These are phyloP conservation scores for Dictyostelium discoideum DNA, from an alignment of 78 protist species.

Conservation along the genomic window DNA sequence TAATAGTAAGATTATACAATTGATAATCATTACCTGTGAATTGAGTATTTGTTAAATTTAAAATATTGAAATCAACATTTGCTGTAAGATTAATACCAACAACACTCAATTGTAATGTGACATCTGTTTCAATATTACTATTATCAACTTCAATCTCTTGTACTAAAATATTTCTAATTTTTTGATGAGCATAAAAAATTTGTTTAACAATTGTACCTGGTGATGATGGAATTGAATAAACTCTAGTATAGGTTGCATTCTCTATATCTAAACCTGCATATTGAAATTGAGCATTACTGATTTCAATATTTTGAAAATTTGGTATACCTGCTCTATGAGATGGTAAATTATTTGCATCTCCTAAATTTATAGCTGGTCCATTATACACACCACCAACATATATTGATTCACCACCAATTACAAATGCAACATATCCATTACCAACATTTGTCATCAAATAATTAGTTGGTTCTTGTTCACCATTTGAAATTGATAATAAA, in stretches of 20 bases:
- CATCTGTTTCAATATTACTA: not conserved
- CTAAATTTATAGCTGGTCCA: conserved; percentile 5
- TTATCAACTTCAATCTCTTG: conserved; percentile 70
- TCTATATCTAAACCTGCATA: conserved; percentile 67
- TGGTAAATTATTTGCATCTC: conserved; percentile 6
- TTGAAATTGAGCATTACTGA: not conserved
- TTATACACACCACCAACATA: conserved; percentile 56
- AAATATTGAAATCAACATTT: not conserved
- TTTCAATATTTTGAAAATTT: conserved; percentile 25
- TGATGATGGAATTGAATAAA: not conserved
- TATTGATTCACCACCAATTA: conserved; percentile 30
- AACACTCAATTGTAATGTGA: not conserved
- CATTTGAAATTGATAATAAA: conserved; percentile 1
- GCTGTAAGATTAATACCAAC: not conserved
- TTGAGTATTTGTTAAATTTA: not conserved
- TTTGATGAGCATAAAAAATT: conserved; percentile 42
- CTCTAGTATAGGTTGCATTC: conserved; percentile 72
- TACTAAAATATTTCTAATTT: conserved; percentile 6
- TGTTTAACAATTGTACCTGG: not conserved
- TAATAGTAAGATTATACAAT: not conserved
- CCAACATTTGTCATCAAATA: conserved; percentile 68
- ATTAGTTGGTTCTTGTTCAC: conserved; percentile 3
- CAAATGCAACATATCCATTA: conserved; percentile 54
- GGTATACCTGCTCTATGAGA: conserved; percentile 57
- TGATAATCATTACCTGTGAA: not conserved